These are phyloP conservation scores for Lachnellula cervina DNA, from an alignment of 2,329 filamentous ascomycete species.

Conservation along the genomic window DNA sequence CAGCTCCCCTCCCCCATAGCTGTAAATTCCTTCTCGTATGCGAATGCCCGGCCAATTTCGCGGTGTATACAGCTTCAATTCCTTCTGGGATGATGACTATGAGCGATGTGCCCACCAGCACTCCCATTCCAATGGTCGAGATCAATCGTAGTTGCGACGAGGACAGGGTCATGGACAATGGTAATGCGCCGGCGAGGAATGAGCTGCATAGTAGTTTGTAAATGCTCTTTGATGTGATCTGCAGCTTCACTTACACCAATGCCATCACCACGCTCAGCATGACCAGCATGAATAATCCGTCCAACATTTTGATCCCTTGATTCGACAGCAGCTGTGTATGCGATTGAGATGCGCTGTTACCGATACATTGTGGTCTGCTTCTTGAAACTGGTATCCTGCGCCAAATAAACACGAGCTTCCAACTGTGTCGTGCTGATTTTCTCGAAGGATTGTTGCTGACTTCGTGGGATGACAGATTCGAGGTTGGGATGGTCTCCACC, in stretches of 20 bases:
- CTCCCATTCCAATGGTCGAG: conserved; percentile 87
- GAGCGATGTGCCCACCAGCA: conserved; percentile 89
- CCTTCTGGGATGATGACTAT: conserved; percentile 98
- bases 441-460: background rate
- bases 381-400: background rate
- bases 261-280: conserved; percentile 48
- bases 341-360: conserved; percentile 13
- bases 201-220: conserved; percentile 53
- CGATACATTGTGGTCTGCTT: conserved; percentile 18
- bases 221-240: background rate
- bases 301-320: conserved; percentile 30
- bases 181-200: conserved; percentile 86
- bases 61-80: conserved; percentile 78
- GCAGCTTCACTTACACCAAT: conserved; percentile 44
- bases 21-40: conserved; percentile 18
- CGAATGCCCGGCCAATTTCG: conserved; percentile 33
- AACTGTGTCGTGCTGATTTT: background rate
- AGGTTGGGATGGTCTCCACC: background rate
- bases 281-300: conserved; percentile 33
- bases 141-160: conserved; percentile 82
- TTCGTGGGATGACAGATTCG: conserved; percentile 2
- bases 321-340: background rate
- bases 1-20: conserved; percentile 7
- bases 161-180: conserved; percentile 82
- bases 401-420: background rate